These are phyloP conservation scores for Simplicillium aogashimaense DNA, from an alignment of 2,329 filamentous ascomycete genomes.

Conservation along the genomic window DNA sequence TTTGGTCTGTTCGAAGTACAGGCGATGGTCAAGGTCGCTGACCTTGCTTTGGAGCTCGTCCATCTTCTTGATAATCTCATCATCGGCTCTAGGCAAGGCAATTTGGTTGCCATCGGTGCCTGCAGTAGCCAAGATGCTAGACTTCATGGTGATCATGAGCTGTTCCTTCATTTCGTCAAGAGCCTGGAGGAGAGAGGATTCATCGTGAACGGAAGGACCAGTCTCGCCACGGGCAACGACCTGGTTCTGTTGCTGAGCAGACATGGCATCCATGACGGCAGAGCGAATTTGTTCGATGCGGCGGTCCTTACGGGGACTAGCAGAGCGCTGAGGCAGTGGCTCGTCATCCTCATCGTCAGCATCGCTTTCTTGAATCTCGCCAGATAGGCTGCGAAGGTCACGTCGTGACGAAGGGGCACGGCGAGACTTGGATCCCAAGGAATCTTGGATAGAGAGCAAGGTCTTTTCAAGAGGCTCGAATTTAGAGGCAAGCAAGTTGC, in stretches of 20 bases:
- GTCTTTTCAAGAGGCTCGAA: slow-evolving; percentile 73
- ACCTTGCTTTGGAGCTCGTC: slow-evolving; percentile 51
- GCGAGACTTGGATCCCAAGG: slow-evolving; percentile 48
- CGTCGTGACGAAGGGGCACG: slow-evolving; percentile 45
- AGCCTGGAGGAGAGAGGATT: slow-evolving; percentile 52
- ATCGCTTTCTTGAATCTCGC: slow-evolving; percentile 70
- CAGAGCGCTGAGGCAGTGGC: slow-evolving; percentile 51
- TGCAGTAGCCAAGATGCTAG: background rate
- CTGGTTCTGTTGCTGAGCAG: slow-evolving; percentile 38
- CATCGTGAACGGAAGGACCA: slow-evolving; percentile 20
- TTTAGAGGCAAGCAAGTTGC: slow-evolving; percentile 63
- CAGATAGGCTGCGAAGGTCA: slow-evolving; percentile 56
- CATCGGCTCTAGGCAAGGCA: slow-evolving; percentile 44
- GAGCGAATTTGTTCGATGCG: slow-evolving; percentile 73
- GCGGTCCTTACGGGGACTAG: slow-evolving; percentile 70
- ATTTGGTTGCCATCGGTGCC: slow-evolving; percentile 37
- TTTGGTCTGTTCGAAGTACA: slow-evolving; percentile 36
- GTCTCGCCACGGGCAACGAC: slow-evolving; percentile 17
- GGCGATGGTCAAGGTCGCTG: slow-evolving; percentile 47
- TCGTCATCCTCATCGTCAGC: slow-evolving; percentile 91
- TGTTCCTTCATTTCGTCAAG: slow-evolving; percentile 54
- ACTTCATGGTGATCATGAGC: slow-evolving; percentile 12
- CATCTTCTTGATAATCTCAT: slow-evolving; percentile 42
- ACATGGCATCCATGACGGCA: slow-evolving; percentile 64
- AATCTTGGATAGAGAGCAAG: slow-evolving; percentile 66